Base-by-base conservation (phyloP, 2,329 filamentous ascomycete genomes). In the Nigrospora osmanthi region DNA sequence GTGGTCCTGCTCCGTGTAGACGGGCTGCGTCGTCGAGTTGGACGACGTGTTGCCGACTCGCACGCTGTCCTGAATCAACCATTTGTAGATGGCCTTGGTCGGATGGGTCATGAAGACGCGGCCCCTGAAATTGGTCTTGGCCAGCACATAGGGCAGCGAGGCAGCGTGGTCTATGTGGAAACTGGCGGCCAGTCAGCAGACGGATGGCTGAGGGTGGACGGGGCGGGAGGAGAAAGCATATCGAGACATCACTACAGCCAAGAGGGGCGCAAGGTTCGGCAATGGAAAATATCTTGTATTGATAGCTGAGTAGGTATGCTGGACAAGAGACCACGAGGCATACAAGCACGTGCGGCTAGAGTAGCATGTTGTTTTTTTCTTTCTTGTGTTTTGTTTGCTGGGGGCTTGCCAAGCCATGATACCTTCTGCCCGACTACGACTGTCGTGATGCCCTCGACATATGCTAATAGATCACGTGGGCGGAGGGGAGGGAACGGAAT, bases 1-100 rank as follows among this genome's bases (percentile, higher is more conserved):
- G 65, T 97, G 90, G 60, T 98, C 93, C 55, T 91, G 85, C 67
- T 98, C 93, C 1, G 89, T 96, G 63, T 96, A 98, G 38, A 97
- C 81, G 60, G 88, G 74, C 73, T 93, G 76, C 58, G 87, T 74
- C 0, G 72, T 74, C 44, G 73, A 69, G 52, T 80, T 78, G 11
- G 78, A 80, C 2, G 79, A 81, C 5, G 78, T 82, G 58, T 82
- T 86, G 61, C 85, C 85, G 30, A 98, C 90, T 47, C 93, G 84
- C 38, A 98, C 88, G 54, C 89, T 95, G 67, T 98, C 93, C 65
- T 95, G 89, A 51, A 97, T 96, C 42, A 97, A 81, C 91, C 93
- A 97, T 69, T 97, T 97, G 78, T 98, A 98, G 63, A 98, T 98
- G 56, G 93, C 93, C 66, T 98, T 97, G 39, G 93, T 98, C 2